Conservation (phyloP, 345 rosid species). For the Erucastrum elatum region DNA sequence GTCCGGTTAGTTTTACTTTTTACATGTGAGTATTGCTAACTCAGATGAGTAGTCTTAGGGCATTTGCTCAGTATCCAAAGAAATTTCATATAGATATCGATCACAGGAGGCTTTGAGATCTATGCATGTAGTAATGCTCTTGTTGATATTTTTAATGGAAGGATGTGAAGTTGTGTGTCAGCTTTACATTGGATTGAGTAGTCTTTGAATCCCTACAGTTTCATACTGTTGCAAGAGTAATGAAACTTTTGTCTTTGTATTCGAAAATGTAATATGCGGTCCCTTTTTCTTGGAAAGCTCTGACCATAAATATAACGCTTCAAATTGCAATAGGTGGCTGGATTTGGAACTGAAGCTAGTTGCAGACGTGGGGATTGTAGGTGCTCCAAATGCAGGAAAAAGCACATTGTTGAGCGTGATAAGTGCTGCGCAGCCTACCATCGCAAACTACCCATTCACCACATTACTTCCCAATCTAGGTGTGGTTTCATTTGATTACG, state of each 20-base stretch:
- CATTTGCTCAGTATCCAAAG: neutral
- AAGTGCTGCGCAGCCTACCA: slow-evolving; percentile 83
- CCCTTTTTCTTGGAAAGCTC: neutral
- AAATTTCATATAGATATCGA: neutral
- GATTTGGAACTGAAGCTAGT: slow-evolving; percentile 90
- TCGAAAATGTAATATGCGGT: neutral
- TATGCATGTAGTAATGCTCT: neutral
- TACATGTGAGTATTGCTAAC: neutral
- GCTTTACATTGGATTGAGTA: neutral
- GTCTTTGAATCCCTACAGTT: neutral
- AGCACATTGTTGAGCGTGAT: slow-evolving; percentile 86
- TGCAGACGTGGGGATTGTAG: slow-evolving; percentile 89
- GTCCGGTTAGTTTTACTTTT: neutral
- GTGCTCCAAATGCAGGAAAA: slow-evolving; percentile 97
- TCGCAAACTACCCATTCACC: slow-evolving; percentile 92
- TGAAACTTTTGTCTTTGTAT: neutral
- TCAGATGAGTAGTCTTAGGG: neutral
- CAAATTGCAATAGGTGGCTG: slow-evolving; percentile 69
- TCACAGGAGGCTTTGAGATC: neutral
- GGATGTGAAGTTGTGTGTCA: neutral
- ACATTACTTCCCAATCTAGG: slow-evolving; percentile 96
- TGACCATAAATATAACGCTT: neutral
- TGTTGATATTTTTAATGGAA: neutral
- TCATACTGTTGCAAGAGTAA: slow-evolving; percentile 9
- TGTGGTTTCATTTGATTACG: slow-evolving; percentile 87